A percentile compares a stretch with the other conserved stretches of the same genome.
These are phyloP conservation scores for Asclepias syriaca DNA, from an alignment of 257 asterid genomes.

Conservation along the genomic window DNA sequence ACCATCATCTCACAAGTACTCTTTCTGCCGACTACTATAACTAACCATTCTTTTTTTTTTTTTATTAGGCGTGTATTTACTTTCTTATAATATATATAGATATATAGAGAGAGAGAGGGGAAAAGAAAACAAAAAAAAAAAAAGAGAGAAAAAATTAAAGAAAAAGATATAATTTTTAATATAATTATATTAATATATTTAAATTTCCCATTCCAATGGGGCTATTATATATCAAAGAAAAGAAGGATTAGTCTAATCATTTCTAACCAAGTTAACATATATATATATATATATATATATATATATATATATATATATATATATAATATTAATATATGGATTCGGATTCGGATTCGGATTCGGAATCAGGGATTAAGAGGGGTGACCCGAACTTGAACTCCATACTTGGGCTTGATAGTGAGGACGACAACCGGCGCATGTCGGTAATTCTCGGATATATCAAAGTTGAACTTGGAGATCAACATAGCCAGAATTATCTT, in stretches of 20 bases:
- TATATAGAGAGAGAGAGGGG: no score
- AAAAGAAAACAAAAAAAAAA: background rate
- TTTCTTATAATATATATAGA: no score
- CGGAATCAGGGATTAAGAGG: constrained; percentile 24
- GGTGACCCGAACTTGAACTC: constrained; percentile 69
- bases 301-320: background rate
- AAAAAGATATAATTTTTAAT: background rate
- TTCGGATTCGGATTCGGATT: no score
- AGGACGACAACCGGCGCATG: constrained; percentile 82
- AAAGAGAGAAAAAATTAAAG: background rate
- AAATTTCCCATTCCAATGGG: background rate
- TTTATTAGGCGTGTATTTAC: no score
- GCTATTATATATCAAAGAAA: no score
- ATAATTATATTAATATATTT: background rate
- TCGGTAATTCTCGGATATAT: constrained; percentile 62
- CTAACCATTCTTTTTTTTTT: background rate
- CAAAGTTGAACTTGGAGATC: constrained; percentile 62
- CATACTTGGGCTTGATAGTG: constrained; percentile 81
- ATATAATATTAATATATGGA: no score
- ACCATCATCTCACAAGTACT: background rate
- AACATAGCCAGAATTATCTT: constrained; percentile 85
- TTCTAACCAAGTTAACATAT: constrained; percentile 3
- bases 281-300: background rate
- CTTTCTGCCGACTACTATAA: background rate
- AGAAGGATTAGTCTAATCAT: background rate